Base-by-base conservation (phyloP, 345 rosid species). In the Gossypium raimondii region DNA sequence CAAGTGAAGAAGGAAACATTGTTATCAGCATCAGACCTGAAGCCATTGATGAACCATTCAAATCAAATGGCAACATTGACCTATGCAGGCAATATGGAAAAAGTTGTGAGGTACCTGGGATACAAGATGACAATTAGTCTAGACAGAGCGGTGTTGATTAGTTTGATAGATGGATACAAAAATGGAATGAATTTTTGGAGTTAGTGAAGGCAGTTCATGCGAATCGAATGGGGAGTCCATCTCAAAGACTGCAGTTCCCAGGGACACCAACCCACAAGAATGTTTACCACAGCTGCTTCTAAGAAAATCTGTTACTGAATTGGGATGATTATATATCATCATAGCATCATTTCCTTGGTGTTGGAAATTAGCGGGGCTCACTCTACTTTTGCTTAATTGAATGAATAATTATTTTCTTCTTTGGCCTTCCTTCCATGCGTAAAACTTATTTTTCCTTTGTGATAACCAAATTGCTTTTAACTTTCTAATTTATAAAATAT, bases 51-150 rank as follows among this genome's bases (percentile, higher is more conserved):
- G 78, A 90, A 92, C 73, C 90, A 92, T 78, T 92, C 98, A 1
- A 90, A 95, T 12, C 96, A 90, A 77, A 94, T 94, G 98, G 98
- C 97, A 34, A 93, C 98, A 12, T 72, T 90, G 69, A 94, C 97
- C 1, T 85, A 89, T 58, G 92, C 89, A 66, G 97, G 98, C 48
- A 94, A 94, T 81, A 92, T 92, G 98, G 98, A 97, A 11, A 92
- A 84, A 87, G 92, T 90, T 17, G 97, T 94, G 4, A 90, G 98
- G 97, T 92, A 86, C 88, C 80, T 91, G 73, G 99, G 97, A 57
- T 94, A 91, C 85, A 94, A 92, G 86, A 89, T 85, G 85, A 92
- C 97, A 8, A 78, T 88, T 25, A 80, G 77, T 56, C 73, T 94
- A 65, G 89, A 94, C 60, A 86, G 96, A 80, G 83, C 75, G 84